Conservation (phyloP, 2,329 filamentous ascomycete genomes). For the Colletotrichum costaricense region DNA sequence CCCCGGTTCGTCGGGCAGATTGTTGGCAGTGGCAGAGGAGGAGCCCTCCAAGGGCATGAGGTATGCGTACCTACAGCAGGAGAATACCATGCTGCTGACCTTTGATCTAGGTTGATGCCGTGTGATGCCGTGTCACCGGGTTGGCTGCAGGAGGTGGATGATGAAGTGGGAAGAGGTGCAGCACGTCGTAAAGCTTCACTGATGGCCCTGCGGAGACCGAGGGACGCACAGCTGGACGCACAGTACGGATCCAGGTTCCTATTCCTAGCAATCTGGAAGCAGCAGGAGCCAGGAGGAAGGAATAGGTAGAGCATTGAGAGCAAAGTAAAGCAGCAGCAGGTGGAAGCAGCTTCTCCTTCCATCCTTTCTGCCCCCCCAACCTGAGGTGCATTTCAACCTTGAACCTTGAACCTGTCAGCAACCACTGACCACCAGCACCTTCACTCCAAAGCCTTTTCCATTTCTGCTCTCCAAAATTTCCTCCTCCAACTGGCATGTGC, state of each 20-base stretch:
- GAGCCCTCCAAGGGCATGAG: neutral
- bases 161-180: neutral
- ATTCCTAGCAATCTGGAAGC: neutral
- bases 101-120: constrained; percentile 18
- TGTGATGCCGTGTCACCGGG: constrained; percentile 6
- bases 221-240: constrained; percentile 7
- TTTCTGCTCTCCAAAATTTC: constrained; percentile 31
- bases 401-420: constrained; percentile 30
- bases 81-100: neutral
- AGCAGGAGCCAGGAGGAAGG: neutral
- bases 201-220: constrained; percentile 28
- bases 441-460: neutral
- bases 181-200: constrained; percentile 23
- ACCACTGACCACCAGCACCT: constrained; percentile 7
- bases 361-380: constrained; percentile 1
- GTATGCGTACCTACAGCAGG: neutral
- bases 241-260: neutral
- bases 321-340: neutral
- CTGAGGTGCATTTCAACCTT: constrained; percentile 26
- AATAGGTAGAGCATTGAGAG: neutral
- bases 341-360: constrained; percentile 12
- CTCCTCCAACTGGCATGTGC: constrained; percentile 35
- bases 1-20: constrained; percentile 4
- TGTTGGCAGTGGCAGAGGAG: neutral
- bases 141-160: neutral